Evolutionary conservation across 225 moss, liverwort and hornwort genomes (phyloP), one percentile per base, ranked within the genome.

Genomic region (Climacium dendroides): DNA sequence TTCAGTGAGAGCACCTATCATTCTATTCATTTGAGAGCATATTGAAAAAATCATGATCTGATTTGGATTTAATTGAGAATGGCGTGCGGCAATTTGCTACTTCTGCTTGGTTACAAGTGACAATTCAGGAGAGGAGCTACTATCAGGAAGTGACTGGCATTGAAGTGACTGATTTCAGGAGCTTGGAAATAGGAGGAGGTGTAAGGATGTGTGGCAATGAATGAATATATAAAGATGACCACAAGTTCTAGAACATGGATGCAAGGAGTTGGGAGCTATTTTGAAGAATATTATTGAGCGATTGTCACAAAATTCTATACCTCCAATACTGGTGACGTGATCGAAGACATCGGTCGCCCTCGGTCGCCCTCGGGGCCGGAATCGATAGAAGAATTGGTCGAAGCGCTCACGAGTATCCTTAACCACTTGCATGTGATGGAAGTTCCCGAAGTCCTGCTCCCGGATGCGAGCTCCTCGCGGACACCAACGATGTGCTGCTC

Each of bases 311-410:
- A 45, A 45, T 41, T 72, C 55, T 45, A 9, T 18, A 20, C 41
- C n/a, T n/a, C n/a, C n/a, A n/a, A n/a, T n/a, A n/a, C n/a, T 85
- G 15, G 85, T 89, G 83, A 90, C 85, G 59, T 86, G 47, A 83
- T 94, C 89, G 66, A 92, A 94, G 41, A 87, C 89, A 52, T 94
- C 89, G 25, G 83, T n/a, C n/a, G n/a, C n/a, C 83, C 20, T 85
- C 73, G 10, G 78, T 94, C 85, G 32, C 91, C 87, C 48, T 91
- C 83, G 4, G 89, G 90, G n/a, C n/a, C n/a, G n/a, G 47, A 87
- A 91, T 19, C 92, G 72, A 35, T 77, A 87, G 87, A 90, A 87
- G 57, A 91, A 90, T 35, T 81, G 86, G n/a, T 87, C 83, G 60
- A 90, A 94, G 41, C 54, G 79, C 67, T 89, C 83, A 35, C 92